Percentiles rank a stretch among this genome's conserved stretches.
These are phyloP conservation scores for Fusarium xyrophilum DNA, from an alignment of 2,329 filamentous ascomycete species.

Conservation along the genomic window DNA sequence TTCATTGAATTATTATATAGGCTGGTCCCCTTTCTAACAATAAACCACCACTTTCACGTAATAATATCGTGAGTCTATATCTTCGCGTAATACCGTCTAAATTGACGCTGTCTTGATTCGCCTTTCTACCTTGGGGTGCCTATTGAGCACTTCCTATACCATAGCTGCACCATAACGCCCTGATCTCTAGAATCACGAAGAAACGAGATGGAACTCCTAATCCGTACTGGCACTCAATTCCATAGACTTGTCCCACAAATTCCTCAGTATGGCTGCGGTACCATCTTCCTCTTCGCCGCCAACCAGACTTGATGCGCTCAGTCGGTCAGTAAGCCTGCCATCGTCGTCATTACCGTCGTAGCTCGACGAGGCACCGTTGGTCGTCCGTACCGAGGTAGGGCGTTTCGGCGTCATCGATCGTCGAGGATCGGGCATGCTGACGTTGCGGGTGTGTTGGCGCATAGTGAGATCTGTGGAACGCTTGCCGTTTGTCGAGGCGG, in stretches of 20 bases:
- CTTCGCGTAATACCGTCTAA: constrained; percentile 10
- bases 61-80: background rate
- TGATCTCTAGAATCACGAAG: constrained; percentile 14
- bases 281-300: constrained; percentile 60
- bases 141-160: constrained; percentile 21
- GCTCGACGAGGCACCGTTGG: constrained; percentile 52
- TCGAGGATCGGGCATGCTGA: constrained; percentile 48
- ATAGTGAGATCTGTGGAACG: constrained; percentile 41
- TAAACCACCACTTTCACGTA: background rate
- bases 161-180: constrained; percentile 17
- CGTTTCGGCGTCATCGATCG: constrained; percentile 44
- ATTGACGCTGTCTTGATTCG: constrained; percentile 6
- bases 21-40: background rate
- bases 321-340: constrained; percentile 48
- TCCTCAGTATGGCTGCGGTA: constrained; percentile 59
- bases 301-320: constrained; percentile 59
- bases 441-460: constrained; percentile 51
- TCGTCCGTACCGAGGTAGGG: constrained; percentile 47
- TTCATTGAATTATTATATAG: constrained; percentile 4
- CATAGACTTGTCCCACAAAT: constrained; percentile 67
- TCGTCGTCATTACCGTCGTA: constrained; percentile 57
- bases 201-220: constrained; percentile 9
- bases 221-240: constrained; percentile 61
- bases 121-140: constrained; percentile 21
- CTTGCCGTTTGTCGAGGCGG: constrained; percentile 49